Evolutionary conservation across 345 rosid genomes (phyloP), one percentile per base, ranked within the genome.

Genomic region (Syzygium jambos): DNA sequence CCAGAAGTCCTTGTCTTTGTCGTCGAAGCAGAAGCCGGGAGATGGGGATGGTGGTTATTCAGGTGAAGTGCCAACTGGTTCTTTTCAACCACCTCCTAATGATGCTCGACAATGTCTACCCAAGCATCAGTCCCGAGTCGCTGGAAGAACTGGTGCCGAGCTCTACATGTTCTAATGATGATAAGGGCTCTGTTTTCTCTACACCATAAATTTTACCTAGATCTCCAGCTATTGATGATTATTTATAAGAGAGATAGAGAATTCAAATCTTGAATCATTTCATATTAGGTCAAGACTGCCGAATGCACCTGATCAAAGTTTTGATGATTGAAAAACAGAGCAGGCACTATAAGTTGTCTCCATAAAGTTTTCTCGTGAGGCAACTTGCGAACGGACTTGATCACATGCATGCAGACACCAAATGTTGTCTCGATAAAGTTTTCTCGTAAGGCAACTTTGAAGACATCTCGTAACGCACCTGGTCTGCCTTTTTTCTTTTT

Each of bases 61-160:
- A 90, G 84, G 94, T 93, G 30, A 97, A 91, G 86, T 97, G 98
- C 84, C 98, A 96, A 87, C 97, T 97, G 2, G 99, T 97, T 86
- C 90, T 97, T 87, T 97, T 97, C 49, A 96, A 96, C 88, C 98
- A 97, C 88, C 95, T 95, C 15, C 73, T 96, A 61, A 95, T 98
- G 99, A 93, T 96, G 96, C 95, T 97, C 19, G 98, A 97, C 85
- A 94, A 94, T 85, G 93, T 94, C 22, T 98, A 96, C 52, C 96
- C 95, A 16, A 92, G 87, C 87, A 92, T 93, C 51, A 86, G 90
- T 51, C 55, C 94, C n/a, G 98, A 93, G 85, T 96, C 98, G 25
- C 59, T 92, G 87, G 96, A 96, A 87, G 98, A 97, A 87, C 89
- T 94, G 63, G 95, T 5, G 43, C 98, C 9, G 91, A 93, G 86